Conservation (phyloP, 1,284 basidiomycete genomes). For the Puccinia hordei region DNA sequence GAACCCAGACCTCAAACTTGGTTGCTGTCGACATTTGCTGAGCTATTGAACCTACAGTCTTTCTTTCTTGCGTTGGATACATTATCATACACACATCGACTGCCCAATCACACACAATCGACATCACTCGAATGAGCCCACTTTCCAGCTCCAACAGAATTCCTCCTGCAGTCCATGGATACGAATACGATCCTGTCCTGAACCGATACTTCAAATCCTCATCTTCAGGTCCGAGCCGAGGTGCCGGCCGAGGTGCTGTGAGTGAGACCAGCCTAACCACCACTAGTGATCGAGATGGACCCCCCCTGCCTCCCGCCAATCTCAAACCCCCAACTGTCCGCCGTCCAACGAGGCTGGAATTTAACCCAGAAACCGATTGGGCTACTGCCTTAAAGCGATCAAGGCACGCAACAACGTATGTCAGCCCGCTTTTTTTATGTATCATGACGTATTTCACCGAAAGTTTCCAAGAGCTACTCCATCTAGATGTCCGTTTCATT, state of each 20-base stretch:
- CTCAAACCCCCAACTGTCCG: not conserved
- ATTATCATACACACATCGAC: no score
- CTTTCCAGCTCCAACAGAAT: not conserved
- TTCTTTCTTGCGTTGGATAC: not conserved
- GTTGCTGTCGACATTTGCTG: not conserved
- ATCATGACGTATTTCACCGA: not conserved
- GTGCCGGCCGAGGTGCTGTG: not conserved
- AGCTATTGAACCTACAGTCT: not conserved
- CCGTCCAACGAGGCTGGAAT: constrained; percentile 16
- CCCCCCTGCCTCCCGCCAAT: not conserved
- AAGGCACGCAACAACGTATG: constrained; percentile 7
- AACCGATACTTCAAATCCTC: constrained; percentile 28
- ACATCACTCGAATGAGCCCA: constrained; percentile 9
- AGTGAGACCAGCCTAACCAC: not conserved
- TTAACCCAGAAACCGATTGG: constrained; percentile 6
- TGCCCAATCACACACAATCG: not conserved
- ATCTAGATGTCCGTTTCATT: not conserved
- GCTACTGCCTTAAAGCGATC: not conserved
- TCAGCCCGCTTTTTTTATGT: not conserved
- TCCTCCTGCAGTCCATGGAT: constrained; percentile 4
- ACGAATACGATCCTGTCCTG: not conserved
- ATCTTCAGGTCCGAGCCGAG: not conserved
- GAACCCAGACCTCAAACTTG: not conserved
- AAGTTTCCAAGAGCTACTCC: not conserved
- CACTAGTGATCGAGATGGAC: not conserved